phyloP scores from a whole-genome alignment of 148 eudicot species.

The Silene conica region DNA sequence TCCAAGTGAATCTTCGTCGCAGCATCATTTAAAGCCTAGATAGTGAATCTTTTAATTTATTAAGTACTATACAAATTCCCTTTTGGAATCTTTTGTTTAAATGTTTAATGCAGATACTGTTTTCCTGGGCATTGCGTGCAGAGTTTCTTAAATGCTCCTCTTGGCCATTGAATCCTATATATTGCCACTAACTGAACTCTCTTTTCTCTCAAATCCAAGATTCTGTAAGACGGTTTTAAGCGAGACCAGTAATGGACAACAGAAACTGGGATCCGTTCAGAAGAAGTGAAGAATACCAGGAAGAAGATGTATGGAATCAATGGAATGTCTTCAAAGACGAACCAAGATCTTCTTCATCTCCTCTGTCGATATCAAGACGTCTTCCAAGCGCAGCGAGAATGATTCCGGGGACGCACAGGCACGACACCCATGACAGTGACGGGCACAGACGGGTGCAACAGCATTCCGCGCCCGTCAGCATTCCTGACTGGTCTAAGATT shows the following conservation, averaged over 20 bases:
- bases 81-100: conserved; percentile 13
- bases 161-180: conserved; percentile 16
- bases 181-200: conserved; percentile 21
- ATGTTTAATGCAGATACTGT: conserved; percentile 16
- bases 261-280: conserved; percentile 32
- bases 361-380: conserved; percentile 30
- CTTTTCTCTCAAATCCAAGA: not conserved
- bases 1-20: not conserved
- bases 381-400: conserved; percentile 47
- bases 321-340: conserved; percentile 42
- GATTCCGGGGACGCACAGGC: conserved; percentile 41
- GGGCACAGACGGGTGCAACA: conserved; percentile 31
- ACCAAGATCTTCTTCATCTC: conserved; percentile 2
- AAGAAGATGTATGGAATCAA: conserved; percentile 74
- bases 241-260: conserved; percentile 30
- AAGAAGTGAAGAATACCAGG: conserved; percentile 57
- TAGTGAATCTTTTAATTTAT: not conserved
- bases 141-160: conserved; percentile 20
- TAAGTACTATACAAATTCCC: conserved; percentile 3
- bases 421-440: conserved; percentile 4
- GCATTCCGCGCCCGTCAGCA: conserved; percentile 59
- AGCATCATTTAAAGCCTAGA: not conserved
- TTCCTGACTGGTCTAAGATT: conserved; percentile 81
- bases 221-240: not conserved
- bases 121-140: conserved; percentile 12